Evolutionary conservation across 345 rosid species (phyloP), one percentile per base, ranked within the genome.

Genomic region (Bruguiera sexangula): DNA sequence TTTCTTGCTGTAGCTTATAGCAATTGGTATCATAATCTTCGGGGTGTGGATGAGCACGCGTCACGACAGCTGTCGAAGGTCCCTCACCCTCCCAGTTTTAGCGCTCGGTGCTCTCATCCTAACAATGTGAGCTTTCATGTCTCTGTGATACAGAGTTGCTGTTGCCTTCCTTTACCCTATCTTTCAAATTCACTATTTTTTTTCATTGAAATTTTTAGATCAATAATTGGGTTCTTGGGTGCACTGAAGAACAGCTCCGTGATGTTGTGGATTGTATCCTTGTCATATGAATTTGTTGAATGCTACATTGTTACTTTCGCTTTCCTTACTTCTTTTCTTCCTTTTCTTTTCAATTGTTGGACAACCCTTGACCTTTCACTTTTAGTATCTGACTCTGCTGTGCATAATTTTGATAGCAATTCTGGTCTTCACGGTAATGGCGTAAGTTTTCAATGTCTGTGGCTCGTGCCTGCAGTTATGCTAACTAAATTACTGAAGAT

Each of bases 21-120:
- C 96, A 37, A 77, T 87, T 68, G 85, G 84, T 75, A 84, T 94
- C 43, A 73, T 89, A 54, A 81, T 87, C 52, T 91, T 86, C 72
- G 98, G 97, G 64, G 93, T 91, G 64, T 94, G 97, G 98, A 88
- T 94, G 96, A 89, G 96, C 85, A 84, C 93, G 69, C 96, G 89
- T 71, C 83, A 88, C 55, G 98, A 94, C 77, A 83, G 83, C 65
- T 94, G 98, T 71, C 70, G 92, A 73, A 89, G 84, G 73, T 85
- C 97, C 68, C 91, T 94, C 13, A 86, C 97, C 46, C 88, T 88
- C 66, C 97, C 98, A 31, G 91, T 91, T 56, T 69, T 94, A 66
- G 92, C 89, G 62, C 91, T 94, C 52, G 98, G 93, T 56, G 95
- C 81, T 72, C 70, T 87, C 76, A 88, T 94, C 73, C 87, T 94